Conservation (phyloP, 495 filamentous ascomycete genomes). For the Neurospora sp. region DNA sequence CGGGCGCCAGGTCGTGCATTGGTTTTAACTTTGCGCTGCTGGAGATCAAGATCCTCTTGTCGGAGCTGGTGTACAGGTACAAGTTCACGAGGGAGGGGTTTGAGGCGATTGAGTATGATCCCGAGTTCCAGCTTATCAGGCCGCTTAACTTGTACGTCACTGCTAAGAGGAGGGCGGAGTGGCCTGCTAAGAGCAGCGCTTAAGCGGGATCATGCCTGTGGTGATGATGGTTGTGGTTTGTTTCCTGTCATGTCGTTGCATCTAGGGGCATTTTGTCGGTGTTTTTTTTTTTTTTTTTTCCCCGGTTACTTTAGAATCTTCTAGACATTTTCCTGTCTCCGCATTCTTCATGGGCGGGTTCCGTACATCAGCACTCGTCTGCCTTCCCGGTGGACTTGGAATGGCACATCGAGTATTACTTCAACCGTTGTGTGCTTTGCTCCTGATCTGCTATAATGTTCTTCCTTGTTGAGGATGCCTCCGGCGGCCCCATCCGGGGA, state of each 20-base stretch:
- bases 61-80: conserved; percentile 45
- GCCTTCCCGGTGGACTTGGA: background rate
- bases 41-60: conserved; percentile 43
- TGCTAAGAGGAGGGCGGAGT: conserved; percentile 35
- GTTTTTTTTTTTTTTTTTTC: background rate
- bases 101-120: conserved; percentile 44
- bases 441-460: background rate
- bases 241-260: background rate
- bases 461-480: background rate
- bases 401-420: background rate
- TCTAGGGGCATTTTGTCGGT: background rate
- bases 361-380: background rate
- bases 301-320: background rate
- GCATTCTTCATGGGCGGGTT: background rate
- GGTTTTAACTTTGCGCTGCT: conserved; percentile 50
- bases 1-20: conserved; percentile 42
- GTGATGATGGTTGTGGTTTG: background rate
- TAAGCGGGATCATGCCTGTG: background rate
- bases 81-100: conserved; percentile 31
- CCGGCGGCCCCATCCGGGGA: background rate
- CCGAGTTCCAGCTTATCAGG: conserved; percentile 45
- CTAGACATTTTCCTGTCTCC: background rate
- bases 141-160: conserved; percentile 46
- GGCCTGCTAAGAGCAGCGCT: conserved; percentile 23
- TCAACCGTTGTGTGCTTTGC: background rate